Percentiles rank a stretch among this genome's conserved stretches.
Conservation (phyloP, 1,139 yeast genomes). For the Suhomyces guaymorum region DNA sequence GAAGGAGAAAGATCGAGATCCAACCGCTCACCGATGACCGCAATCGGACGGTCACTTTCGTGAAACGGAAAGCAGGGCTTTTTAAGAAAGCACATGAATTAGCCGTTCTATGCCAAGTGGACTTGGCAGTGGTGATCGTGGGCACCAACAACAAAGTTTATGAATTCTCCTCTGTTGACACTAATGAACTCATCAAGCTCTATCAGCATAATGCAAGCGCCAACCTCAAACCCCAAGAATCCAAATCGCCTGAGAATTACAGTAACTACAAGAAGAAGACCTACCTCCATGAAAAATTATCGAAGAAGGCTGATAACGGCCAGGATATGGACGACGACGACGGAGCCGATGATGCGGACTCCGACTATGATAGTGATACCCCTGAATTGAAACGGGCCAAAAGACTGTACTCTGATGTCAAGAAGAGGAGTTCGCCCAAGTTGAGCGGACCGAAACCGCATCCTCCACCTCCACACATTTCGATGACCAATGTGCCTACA, state of each 20-base stretch:
- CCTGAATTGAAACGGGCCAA: slow-evolving; percentile 33
- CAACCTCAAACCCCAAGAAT: slow-evolving; percentile 48
- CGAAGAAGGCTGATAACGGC: slow-evolving; percentile 9
- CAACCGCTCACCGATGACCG: slow-evolving; percentile 90
- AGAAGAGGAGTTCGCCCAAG: slow-evolving; percentile 8
- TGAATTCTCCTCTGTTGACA: slow-evolving; percentile 77
- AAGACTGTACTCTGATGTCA: slow-evolving; percentile 14
- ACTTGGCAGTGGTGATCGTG: slow-evolving; percentile 83
- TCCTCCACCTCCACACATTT: slow-evolving; percentile 30
- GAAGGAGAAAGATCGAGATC: slow-evolving; percentile 94
- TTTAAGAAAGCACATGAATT: slow-evolving; percentile 96
- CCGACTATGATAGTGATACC: slow-evolving; percentile 32
- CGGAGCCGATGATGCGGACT: slow-evolving; percentile 27
- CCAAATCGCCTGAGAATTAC: slow-evolving; percentile 61
- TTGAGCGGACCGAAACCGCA: slow-evolving; percentile 13
- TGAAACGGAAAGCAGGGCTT: slow-evolving; percentile 90
- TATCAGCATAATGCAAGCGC: slow-evolving; percentile 36
- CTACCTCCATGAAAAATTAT: slow-evolving; percentile 12
- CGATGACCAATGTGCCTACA: slow-evolving; percentile 32
- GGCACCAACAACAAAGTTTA: slow-evolving; percentile 82
- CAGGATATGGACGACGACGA: slow-evolving; percentile 19
- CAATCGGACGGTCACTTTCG: slow-evolving; percentile 85
- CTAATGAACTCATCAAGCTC: slow-evolving; percentile 57
- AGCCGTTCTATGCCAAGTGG: slow-evolving; percentile 89
- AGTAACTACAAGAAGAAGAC: slow-evolving; percentile 46